These are phyloP conservation scores for Citrus maxima DNA, from an alignment of 345 rosid genomes.

Conservation along the genomic window DNA sequence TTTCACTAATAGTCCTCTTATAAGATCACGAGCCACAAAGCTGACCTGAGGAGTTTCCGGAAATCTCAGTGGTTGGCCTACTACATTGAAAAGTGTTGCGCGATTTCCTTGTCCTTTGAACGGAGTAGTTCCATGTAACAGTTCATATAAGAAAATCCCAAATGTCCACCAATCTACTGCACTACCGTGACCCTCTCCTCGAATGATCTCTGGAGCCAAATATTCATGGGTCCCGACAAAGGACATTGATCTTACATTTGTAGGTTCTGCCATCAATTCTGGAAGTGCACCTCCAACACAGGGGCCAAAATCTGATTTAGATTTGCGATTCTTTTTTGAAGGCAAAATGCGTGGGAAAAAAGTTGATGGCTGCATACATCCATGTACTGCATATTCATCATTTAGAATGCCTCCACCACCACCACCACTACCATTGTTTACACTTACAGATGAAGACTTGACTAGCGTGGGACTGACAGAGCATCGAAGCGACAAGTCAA, in stretches of 20 bases:
- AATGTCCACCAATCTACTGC: constrained; percentile 99
- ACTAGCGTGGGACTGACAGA: constrained; percentile 83
- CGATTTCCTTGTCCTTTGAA: constrained; percentile 90
- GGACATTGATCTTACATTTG: constrained; percentile 86
- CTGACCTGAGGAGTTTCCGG: constrained; percentile 76
- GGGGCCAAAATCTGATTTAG: constrained; percentile 78
- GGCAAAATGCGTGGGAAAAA: constrained; percentile 85
- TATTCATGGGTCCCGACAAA: constrained; percentile 95
- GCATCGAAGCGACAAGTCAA: constrained; percentile 86
- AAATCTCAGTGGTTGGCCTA: constrained; percentile 77
- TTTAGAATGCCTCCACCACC: constrained; percentile 47
- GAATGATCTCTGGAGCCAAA: constrained; percentile 81
- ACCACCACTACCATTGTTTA: constrained; percentile 17
- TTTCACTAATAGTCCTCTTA: constrained; percentile 67
- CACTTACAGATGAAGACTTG: constrained; percentile 67
- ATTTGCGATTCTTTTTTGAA: constrained; percentile 67
- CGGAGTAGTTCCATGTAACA: constrained; percentile 79
- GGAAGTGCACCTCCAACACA: constrained; percentile 65
- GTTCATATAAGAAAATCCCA: constrained; percentile 83
- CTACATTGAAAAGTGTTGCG: constrained; percentile 82
- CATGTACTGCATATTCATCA: constrained; percentile 54
- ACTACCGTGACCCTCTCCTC: constrained; percentile 97
- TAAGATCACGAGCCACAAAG: constrained; percentile 65
- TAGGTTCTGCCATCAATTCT: constrained; percentile 92
- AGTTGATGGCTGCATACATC: constrained; percentile 67